Conservation (phyloP, 2,329 filamentous ascomycete species). For the Sclerotinia borealis region DNA sequence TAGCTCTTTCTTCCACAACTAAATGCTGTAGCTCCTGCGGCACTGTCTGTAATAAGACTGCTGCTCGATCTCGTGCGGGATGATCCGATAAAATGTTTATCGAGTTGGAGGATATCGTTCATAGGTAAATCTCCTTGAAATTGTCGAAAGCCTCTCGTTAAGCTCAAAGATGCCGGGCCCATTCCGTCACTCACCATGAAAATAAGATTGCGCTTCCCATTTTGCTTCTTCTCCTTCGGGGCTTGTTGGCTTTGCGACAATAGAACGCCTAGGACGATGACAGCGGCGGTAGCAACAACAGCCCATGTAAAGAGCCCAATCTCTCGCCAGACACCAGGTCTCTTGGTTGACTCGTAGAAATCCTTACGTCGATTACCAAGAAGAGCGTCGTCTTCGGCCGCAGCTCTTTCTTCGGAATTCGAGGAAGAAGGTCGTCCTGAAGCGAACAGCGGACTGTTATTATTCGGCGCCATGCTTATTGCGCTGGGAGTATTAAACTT, state of each 20-base stretch:
- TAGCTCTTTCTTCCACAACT: constrained; percentile 91
- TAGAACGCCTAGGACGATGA: constrained; percentile 75
- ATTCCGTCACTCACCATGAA: constrained; percentile 99
- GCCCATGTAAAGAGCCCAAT: constrained; percentile 77
- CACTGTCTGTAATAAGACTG: constrained; percentile 88
- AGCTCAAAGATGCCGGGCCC: constrained; percentile 83
- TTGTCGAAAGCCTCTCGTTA: constrained; percentile 85
- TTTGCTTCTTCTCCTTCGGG: constrained; percentile 31
- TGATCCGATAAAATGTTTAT: constrained; percentile 84
- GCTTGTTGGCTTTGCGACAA: constrained; percentile 57
- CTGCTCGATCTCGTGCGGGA: constrained; percentile 79
- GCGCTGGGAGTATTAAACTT: background rate
- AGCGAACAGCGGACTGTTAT: constrained; percentile 29
- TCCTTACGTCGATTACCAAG: constrained; percentile 29
- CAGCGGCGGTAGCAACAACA: constrained; percentile 67
- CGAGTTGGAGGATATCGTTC: constrained; percentile 71
- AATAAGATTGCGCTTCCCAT: constrained; percentile 81
- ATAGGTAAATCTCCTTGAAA: constrained; percentile 63
- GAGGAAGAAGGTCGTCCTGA: constrained; percentile 47
- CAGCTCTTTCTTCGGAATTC: constrained; percentile 47
- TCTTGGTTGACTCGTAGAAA: constrained; percentile 26
- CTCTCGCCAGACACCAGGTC: constrained; percentile 62
- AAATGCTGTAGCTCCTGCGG: constrained; percentile 95
- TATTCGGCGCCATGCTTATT: constrained; percentile 17
- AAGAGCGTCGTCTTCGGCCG: constrained; percentile 38